Conservation (phyloP, 192 early-diverging fungal species). For the Dimargaris xerosporica region DNA sequence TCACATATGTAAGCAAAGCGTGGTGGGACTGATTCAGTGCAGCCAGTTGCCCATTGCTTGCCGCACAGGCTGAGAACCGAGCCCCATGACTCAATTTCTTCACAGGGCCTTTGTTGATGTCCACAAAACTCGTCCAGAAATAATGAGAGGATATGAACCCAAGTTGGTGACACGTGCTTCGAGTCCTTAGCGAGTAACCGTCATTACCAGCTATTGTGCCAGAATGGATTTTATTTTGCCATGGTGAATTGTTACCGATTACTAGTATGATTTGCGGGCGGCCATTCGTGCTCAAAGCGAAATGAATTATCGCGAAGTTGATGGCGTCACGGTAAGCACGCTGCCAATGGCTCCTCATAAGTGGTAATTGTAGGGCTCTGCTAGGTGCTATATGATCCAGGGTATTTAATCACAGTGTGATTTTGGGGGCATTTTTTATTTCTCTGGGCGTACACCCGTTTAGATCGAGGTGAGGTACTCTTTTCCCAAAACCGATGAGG, state of each 20-base stretch:
- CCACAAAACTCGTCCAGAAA: neutral
- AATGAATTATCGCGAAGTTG: neutral
- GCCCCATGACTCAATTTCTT: neutral
- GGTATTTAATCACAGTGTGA: no score
- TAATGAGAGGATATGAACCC: neutral
- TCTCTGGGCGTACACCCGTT: neutral
- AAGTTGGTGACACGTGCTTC: neutral
- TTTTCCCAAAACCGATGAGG: slow-evolving; percentile 2
- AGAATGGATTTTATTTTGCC: neutral
- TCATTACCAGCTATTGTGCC: neutral
- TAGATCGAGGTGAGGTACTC: slow-evolving; percentile 2
- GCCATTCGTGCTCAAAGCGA: slow-evolving; percentile 1
- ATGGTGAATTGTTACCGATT: neutral
- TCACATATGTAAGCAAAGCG: neutral
- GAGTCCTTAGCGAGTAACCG: neutral
- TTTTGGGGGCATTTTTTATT: no score
- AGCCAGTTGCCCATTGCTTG: neutral
- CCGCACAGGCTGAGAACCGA: neutral
- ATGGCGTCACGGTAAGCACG: neutral
- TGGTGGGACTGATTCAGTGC: neutral
- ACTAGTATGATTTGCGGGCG: slow-evolving; percentile 7
- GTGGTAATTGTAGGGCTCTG: no score
- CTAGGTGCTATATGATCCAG: no score
- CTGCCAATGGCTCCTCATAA: neutral
- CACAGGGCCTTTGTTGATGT: neutral